These are phyloP conservation scores for Calamus simplicifolius DNA, from an alignment of 176 grass and related monocot genomes.

Conservation along the genomic window DNA sequence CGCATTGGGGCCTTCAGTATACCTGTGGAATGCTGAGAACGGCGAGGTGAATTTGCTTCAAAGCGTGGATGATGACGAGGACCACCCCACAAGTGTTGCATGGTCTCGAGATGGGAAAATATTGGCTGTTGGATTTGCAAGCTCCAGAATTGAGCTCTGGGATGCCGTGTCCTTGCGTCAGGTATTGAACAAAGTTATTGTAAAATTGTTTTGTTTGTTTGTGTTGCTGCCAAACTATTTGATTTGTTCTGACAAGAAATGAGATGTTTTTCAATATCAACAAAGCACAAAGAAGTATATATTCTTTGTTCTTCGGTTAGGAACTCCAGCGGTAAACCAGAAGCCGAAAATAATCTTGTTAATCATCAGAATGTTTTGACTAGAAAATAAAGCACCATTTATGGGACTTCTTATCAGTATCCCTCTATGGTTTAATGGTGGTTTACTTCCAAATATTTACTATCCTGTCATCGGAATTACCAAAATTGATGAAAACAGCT, in stretches of 20 bases:
- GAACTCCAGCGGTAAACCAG: too few relatives aligned
- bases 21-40: slow-evolving; percentile 18
- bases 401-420: too few relatives aligned
- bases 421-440: too few relatives aligned
- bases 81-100: slow-evolving; percentile 29
- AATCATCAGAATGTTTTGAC: too few relatives aligned
- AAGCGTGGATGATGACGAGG: slow-evolving; percentile 5
- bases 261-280: too few relatives aligned
- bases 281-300: too few relatives aligned
- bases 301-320: too few relatives aligned
- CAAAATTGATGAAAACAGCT: too few relatives aligned
- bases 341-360: too few relatives aligned
- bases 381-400: too few relatives aligned
- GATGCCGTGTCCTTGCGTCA: slow-evolving; percentile 14
- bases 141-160: slow-evolving; percentile 28
- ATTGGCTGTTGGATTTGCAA: slow-evolving; percentile 33
- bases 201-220: background rate
- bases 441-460: too few relatives aligned
- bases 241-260: background rate
- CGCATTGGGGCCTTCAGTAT: slow-evolving; percentile 19
- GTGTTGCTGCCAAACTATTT: background rate
- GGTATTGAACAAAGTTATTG: slow-evolving; percentile 5
- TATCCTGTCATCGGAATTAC: too few relatives aligned
- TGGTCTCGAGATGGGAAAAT: slow-evolving; percentile 27
- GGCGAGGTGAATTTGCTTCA: slow-evolving; percentile 8